phyloP scores from a whole-genome alignment of 73 alveolate genomes.

The Paramecium bursaria region DNA sequence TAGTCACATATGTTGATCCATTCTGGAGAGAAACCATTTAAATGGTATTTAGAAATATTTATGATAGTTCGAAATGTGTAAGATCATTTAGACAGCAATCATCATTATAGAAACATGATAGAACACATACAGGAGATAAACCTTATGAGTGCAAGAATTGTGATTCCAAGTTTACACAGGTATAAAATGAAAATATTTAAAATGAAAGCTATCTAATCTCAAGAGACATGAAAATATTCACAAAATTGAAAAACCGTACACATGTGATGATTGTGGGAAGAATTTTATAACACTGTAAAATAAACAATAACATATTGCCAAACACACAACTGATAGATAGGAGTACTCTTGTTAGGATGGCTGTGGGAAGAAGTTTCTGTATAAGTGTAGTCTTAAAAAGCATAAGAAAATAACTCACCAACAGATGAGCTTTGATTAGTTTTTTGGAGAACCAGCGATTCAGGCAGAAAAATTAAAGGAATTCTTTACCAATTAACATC shows the following conservation, averaged over 20 bases:
- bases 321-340: slow-evolving; percentile 48
- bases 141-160: slow-evolving; percentile 89
- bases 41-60: slow-evolving; percentile 16
- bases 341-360: slow-evolving; percentile 41
- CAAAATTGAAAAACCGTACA: slow-evolving; percentile 94
- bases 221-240: slow-evolving; percentile 92
- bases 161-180: slow-evolving; percentile 80
- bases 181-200: not conserved
- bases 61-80: slow-evolving; percentile 48
- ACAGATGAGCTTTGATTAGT: not conserved
- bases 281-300: slow-evolving; percentile 61
- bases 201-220: slow-evolving; percentile 82
- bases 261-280: slow-evolving; percentile 76
- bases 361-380: slow-evolving; percentile 65
- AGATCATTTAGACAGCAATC: slow-evolving; percentile 68
- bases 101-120: slow-evolving; percentile 72
- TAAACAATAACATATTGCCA: slow-evolving; percentile 31
- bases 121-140: slow-evolving; percentile 93
- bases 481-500: slow-evolving; percentile 61
- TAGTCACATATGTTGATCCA: slow-evolving; percentile 57
- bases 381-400: slow-evolving; percentile 62
- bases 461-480: slow-evolving; percentile 3
- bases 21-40: slow-evolving; percentile 60
- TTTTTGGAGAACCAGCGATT: slow-evolving; percentile 10
- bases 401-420: slow-evolving; percentile 55